Evolutionary conservation across 805 yeast species (phyloP).

Genomic region (Candida rishiriensis): DNA sequence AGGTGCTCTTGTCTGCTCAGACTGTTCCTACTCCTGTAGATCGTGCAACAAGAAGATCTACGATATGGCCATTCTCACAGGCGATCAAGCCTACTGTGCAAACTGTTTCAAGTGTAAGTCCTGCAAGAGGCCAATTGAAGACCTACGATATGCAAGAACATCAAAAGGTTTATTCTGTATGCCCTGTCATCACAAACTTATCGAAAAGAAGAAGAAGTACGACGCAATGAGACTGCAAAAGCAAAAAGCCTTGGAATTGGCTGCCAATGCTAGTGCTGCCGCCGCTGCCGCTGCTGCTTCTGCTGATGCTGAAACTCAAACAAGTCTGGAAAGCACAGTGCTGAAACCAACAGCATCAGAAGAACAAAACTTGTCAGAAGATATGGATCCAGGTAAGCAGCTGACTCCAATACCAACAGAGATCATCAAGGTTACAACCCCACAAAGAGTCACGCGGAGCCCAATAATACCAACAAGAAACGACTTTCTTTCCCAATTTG

Average conservation of each 20-base stretch:
- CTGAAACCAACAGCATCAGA: background rate
- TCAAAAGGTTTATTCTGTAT: conserved; percentile 91
- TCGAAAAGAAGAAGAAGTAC: conserved; percentile 69
- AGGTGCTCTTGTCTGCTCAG: conserved; percentile 84
- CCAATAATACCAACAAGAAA: conserved; percentile 3
- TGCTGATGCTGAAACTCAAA: conserved; percentile 1
- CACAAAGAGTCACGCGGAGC: conserved; percentile 12
- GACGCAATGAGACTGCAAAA: conserved; percentile 36
- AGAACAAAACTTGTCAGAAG: conserved; percentile 3
- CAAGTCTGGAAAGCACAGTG: conserved; percentile 1
- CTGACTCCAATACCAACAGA: conserved; percentile 9
- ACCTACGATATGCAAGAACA: conserved; percentile 86
- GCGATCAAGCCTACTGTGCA: conserved; percentile 92
- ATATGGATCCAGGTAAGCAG: conserved; percentile 10
- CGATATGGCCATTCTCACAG: conserved; percentile 90
- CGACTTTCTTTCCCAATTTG: background rate
- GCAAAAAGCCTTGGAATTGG: conserved; percentile 11
- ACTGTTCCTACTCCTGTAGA: conserved; percentile 87
- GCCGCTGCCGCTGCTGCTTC: background rate
- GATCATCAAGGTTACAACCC: conserved; percentile 11
- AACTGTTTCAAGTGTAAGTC: conserved; percentile 85
- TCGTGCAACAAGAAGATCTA: conserved; percentile 83
- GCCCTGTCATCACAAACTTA: conserved; percentile 79
- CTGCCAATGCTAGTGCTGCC: background rate
- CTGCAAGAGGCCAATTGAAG: conserved; percentile 82